phyloP scores from a whole-genome alignment of 371 early-diverging fungal genomes.

The Mortierella sp. region DNA sequence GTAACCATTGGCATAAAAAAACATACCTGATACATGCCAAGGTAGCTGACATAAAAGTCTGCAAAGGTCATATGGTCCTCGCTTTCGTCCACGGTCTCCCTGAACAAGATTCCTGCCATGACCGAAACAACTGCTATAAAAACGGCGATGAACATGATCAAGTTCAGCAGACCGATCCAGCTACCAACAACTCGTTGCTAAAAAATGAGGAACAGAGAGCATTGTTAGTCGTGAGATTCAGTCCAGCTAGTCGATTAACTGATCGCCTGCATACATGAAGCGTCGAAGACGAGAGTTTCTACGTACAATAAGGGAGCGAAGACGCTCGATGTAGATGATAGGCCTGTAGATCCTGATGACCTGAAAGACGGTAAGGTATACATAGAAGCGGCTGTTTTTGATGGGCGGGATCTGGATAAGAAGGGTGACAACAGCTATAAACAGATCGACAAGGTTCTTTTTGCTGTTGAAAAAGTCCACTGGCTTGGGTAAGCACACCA shows the following conservation, averaged over 20 bases:
- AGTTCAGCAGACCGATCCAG: conserved; percentile 71
- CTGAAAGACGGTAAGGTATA: conserved; percentile 76
- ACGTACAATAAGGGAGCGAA: conserved; percentile 67
- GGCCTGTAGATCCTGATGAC: conserved; percentile 72
- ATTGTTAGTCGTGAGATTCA: background rate
- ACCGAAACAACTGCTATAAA: conserved; percentile 69
- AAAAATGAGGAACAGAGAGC: background rate
- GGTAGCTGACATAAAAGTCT: conserved; percentile 74
- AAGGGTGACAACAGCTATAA: conserved; percentile 67
- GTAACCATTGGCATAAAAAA: background rate
- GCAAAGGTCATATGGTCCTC: conserved; percentile 67
- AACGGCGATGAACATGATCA: conserved; percentile 73
- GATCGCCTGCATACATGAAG: background rate
- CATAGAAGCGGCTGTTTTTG: conserved; percentile 60
- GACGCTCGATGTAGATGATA: conserved; percentile 69
- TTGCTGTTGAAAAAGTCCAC: conserved; percentile 63
- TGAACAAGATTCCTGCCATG: conserved; percentile 66
- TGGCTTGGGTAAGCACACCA: conserved; percentile 57
- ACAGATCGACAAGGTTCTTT: conserved; percentile 65
- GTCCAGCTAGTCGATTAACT: background rate
- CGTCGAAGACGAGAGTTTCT: too few species aligned
- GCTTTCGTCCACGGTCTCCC: conserved; percentile 39
- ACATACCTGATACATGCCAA: conserved; percentile 70
- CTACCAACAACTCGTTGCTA: conserved; percentile 72
- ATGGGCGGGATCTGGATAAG: conserved; percentile 69